A percentile compares a stretch with the other conserved stretches of the same genome.
phyloP scores from a whole-genome alignment of 331 rosid species.

The Dryas integrifolia region DNA sequence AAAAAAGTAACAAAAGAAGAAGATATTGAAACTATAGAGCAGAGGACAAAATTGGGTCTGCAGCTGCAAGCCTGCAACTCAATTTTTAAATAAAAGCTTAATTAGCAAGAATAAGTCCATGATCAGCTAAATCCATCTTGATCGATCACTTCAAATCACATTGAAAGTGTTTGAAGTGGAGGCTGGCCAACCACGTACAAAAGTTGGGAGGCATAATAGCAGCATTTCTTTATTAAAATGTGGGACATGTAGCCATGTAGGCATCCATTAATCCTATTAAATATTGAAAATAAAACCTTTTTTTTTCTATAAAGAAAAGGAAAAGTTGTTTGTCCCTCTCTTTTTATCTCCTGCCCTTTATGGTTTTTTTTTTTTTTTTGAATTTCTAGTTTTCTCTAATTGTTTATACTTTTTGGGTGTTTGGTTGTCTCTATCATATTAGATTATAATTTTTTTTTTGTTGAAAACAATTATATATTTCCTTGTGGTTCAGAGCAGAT shows the following conservation, averaged over 20 bases:
- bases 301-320: background rate
- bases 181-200: background rate
- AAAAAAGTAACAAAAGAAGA: background rate
- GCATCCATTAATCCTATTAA: slow-evolving; percentile 14
- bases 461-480: background rate
- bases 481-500: background rate
- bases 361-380: background rate
- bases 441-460: background rate
- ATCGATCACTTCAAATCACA: background rate
- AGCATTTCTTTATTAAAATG: background rate
- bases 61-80: background rate
- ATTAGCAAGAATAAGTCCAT: background rate
- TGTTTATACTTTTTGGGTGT: background rate
- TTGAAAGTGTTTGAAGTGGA: background rate
- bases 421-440: background rate
- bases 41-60: background rate
- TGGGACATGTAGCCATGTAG: slow-evolving; percentile 15
- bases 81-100: background rate
- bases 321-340: background rate
- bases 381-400: background rate
- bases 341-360: background rate
- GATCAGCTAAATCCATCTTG: background rate
- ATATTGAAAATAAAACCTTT: background rate
- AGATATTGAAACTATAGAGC: too few relatives aligned
- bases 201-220: background rate